Percentiles rank a stretch among this genome's conserved stretches.
Evolutionary conservation across 139 green algal species (phyloP).

Genomic region (Pseudopediastrum boryanum): DNA sequence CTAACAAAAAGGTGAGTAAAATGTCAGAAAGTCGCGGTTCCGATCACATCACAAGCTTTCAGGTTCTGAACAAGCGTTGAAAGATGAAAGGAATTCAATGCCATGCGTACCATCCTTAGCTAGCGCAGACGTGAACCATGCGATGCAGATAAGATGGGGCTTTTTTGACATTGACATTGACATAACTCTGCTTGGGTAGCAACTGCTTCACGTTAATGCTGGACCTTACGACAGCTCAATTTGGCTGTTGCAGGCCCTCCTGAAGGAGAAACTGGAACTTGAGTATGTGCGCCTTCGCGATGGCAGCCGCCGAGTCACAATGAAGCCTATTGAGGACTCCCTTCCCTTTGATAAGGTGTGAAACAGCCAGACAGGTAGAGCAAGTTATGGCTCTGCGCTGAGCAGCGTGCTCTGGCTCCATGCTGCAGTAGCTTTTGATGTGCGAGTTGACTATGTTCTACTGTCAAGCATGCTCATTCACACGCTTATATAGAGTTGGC

Average conservation of each 20-base stretch:
- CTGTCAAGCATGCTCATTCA: constrained; percentile 2
- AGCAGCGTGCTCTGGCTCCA: background rate
- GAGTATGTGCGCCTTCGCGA: constrained; percentile 57
- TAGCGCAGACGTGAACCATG: background rate
- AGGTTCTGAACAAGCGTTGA: background rate
- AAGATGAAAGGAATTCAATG: background rate
- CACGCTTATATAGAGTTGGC: background rate
- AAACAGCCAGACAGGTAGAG: background rate
- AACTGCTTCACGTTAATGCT: background rate
- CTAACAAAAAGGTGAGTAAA: no score
- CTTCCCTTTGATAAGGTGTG: constrained; percentile 88
- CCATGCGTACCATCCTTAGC: background rate
- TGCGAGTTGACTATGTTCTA: background rate
- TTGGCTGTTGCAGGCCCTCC: constrained; percentile 42
- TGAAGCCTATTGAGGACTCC: constrained; percentile 77
- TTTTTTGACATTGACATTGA: no score
- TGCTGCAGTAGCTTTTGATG: background rate
- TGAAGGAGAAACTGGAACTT: constrained; percentile 88
- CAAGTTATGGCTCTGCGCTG: background rate
- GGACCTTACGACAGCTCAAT: background rate
- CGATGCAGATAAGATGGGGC: no score
- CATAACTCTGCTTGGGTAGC: background rate
- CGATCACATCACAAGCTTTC: no score
- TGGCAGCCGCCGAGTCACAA: constrained; percentile 60
- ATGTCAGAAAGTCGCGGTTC: no score